Conservation (phyloP, 1,284 basidiomycete genomes). For the Boletellus sp. region DNA sequence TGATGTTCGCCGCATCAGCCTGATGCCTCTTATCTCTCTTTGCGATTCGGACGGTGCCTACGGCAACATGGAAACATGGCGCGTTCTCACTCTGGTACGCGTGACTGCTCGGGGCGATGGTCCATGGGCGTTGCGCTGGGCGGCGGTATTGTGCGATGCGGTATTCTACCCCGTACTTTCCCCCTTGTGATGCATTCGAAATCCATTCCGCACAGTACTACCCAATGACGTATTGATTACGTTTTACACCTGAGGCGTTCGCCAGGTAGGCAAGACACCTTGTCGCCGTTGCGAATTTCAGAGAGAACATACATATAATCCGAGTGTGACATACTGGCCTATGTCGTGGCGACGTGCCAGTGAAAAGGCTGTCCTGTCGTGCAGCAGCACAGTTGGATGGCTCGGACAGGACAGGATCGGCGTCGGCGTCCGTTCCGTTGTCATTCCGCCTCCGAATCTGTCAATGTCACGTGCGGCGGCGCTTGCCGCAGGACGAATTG, state of each 20-base stretch:
- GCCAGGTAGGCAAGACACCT: slow-evolving; percentile 9
- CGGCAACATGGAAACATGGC: background rate
- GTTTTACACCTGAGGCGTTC: background rate
- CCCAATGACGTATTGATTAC: background rate
- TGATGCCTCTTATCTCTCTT: background rate
- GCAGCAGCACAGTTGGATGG: too few relatives aligned
- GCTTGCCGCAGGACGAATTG: slow-evolving; percentile 31
- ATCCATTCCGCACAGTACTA: slow-evolving; percentile 9
- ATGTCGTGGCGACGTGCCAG: too few relatives aligned
- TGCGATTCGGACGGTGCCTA: background rate
- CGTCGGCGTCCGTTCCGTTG: slow-evolving; percentile 15
- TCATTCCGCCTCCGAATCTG: slow-evolving; percentile 17
- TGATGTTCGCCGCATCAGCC: too few relatives aligned
- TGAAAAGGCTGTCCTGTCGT: too few relatives aligned
- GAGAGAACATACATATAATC: too few relatives aligned
- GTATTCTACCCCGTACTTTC: background rate
- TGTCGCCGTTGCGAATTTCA: too few relatives aligned
- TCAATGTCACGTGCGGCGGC: slow-evolving; percentile 27
- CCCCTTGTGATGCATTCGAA: slow-evolving; percentile 7
- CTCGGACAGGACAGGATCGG: slow-evolving; percentile 6
- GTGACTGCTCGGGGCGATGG: background rate
- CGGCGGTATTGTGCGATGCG: slow-evolving; percentile 9
- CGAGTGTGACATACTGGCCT: too few relatives aligned
- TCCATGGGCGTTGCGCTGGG: slow-evolving; percentile 10
- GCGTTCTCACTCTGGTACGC: slow-evolving; percentile 5